Evolutionary conservation across 116 monocot genomes (phyloP), one percentile per base, ranked within the genome.

Genomic region (Iris pallida): DNA sequence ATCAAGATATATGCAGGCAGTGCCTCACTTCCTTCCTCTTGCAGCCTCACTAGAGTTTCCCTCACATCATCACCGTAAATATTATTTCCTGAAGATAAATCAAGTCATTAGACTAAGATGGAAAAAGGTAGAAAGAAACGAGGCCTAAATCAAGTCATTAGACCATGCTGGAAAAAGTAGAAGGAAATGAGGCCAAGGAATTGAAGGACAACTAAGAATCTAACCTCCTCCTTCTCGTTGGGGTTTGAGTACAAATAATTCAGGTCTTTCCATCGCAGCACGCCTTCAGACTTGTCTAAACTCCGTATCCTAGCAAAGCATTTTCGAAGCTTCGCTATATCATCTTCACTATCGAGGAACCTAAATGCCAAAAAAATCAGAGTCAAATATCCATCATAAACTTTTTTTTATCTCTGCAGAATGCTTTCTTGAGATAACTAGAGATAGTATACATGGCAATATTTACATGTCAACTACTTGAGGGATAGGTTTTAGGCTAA

Each of bases 211-310:
- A n/a, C n/a, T 16, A 47, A 42, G 67, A 65, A 70, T 45, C 15
- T 20, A 68, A 90, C 98, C 98, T 90, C 98, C 98, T 58, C 98
- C 98, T 86, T 98, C 98, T 72, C 98, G 58, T 75, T 98, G 98
- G 55, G 98, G 98, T 81, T 98, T 98, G 47, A 98, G 80, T 66
- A 98, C 98, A 80, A 80, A 93, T 14, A 76, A 41, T 64, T 98
- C 90, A 14, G 97, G 93, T 47, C 73, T 87, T 76, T 93, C 85
- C 47, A 90, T 86, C 8, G 80, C 87, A 53, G 66, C 53, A 86
- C 59, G 49, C 69, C 70, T 75, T 85, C 90, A 43, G 60, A 43
- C 46, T 98, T 77, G 57, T 98, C 93, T 70, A 98, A 80, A 66
- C 93, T 93, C 93, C 98, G 93, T 78, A 98, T 86, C 54, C 98